phyloP scores from a whole-genome alignment of 257 asterid genomes.

The Ophiorrhiza pumila region DNA sequence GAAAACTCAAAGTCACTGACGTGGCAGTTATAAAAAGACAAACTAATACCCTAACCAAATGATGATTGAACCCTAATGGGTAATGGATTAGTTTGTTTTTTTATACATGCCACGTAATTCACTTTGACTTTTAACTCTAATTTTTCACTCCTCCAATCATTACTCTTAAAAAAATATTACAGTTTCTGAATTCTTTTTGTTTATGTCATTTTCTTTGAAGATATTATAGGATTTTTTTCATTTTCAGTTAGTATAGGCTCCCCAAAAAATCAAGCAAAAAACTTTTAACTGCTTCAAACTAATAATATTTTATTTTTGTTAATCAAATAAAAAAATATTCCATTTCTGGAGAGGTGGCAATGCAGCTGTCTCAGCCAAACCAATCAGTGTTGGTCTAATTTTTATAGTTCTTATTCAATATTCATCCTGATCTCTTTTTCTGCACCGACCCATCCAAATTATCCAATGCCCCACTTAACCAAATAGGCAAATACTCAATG shows the following conservation, averaged over 20 bases:
- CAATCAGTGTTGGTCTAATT: too few species aligned
- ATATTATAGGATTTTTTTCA: background rate
- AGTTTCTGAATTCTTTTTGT: background rate
- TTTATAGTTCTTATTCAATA: background rate
- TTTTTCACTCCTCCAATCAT: too few species aligned
- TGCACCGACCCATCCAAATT: slow-evolving; percentile 18
- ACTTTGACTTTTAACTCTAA: too few species aligned
- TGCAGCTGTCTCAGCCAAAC: slow-evolving; percentile 7
- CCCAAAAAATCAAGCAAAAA: background rate
- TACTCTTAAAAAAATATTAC: background rate
- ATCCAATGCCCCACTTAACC: background rate
- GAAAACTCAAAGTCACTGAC: too few species aligned
- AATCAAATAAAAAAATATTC: background rate
- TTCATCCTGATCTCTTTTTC: slow-evolving; percentile 1
- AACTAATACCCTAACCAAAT: too few species aligned
- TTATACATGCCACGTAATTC: too few species aligned
- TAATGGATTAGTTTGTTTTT: too few species aligned
- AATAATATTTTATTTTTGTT: too few species aligned
- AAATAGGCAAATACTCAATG: too few species aligned
- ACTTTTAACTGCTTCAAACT: too few species aligned
- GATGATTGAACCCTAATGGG: too few species aligned
- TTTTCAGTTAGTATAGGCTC: background rate
- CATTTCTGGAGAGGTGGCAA: slow-evolving; percentile 8
- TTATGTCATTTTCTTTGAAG: slow-evolving; percentile 1
- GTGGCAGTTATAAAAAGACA: too few species aligned